These are phyloP conservation scores for Globisporangium cederbergense DNA, from an alignment of 352 stramenopile species.

Conservation along the genomic window DNA sequence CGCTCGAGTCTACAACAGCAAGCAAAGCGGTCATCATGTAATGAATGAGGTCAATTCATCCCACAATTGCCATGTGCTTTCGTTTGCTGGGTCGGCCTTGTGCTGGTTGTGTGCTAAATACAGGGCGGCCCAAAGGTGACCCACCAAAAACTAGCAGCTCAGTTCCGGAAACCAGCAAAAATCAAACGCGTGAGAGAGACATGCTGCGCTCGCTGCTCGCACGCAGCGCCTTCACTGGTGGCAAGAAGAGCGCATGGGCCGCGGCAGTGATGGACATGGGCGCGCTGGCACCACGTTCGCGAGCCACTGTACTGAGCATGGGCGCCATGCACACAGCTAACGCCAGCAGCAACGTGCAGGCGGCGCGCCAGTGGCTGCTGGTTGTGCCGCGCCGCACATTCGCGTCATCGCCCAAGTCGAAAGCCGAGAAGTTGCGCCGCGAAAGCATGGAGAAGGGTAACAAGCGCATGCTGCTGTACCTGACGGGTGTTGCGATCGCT, in stretches of 20 bases:
- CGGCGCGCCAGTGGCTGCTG: slow-evolving; percentile 12
- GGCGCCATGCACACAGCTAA: neutral
- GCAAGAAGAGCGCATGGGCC: slow-evolving; percentile 1
- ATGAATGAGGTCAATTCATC: too few relatives aligned
- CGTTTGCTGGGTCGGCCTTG: too few relatives aligned
- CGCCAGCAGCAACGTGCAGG: slow-evolving; percentile 1
- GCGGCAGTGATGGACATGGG: neutral
- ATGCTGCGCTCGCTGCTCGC: slow-evolving; percentile 19
- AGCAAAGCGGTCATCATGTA: too few relatives aligned
- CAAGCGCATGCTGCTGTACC: slow-evolving; percentile 91
- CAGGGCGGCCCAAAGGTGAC: slow-evolving; percentile 23
- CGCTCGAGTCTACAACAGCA: too few relatives aligned
- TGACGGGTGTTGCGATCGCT: slow-evolving; percentile 89
- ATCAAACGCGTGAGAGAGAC: slow-evolving; percentile 8
- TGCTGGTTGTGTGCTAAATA: neutral
- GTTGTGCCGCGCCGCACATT: slow-evolving; percentile 34
- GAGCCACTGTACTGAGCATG: neutral
- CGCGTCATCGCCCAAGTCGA: slow-evolving; percentile 36
- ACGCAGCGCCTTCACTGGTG: neutral
- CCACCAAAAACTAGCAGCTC: slow-evolving; percentile 16
- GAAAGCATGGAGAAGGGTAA: slow-evolving; percentile 85
- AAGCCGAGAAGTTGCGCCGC: slow-evolving; percentile 41
- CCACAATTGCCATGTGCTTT: too few relatives aligned
- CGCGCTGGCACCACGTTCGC: neutral
- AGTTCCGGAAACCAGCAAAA: slow-evolving; percentile 16